Percentiles rank a stretch among this genome's conserved stretches.
These are phyloP conservation scores for Phaeotremella skinneri DNA, from an alignment of 768 basidiomycete genomes.

Conservation along the genomic window DNA sequence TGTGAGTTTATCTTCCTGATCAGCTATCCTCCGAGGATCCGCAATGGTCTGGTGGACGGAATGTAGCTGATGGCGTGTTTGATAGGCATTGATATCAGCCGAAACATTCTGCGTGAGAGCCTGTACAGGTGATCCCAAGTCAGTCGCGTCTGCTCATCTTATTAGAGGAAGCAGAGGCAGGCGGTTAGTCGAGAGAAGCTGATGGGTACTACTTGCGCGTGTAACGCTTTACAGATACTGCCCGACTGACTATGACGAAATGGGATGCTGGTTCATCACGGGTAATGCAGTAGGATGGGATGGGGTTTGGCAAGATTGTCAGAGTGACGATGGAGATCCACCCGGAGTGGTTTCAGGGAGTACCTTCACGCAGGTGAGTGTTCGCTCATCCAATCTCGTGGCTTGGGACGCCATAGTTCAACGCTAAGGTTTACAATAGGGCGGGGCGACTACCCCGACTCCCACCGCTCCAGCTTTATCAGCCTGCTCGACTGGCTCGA, in stretches of 20 bases:
- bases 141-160: conserved; percentile 11
- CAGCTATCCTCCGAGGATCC: not conserved
- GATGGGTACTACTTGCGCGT: no score
- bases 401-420: not conserved
- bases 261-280: conserved; percentile 40
- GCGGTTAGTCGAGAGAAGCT: no score
- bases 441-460: conserved; percentile 12
- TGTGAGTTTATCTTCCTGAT: conserved; percentile 23
- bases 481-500: conserved; percentile 25
- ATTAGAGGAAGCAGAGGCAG: no score
- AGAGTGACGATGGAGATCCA: conserved; percentile 29
- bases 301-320: conserved; percentile 36
- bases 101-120: conserved; percentile 42
- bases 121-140: conserved; percentile 42
- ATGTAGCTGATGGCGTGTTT: not conserved
- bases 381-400: not conserved
- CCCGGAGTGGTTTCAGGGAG: conserved; percentile 32
- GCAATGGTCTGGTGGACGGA: not conserved
- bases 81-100: conserved; percentile 40
- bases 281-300: conserved; percentile 29
- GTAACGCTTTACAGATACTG: conserved; percentile 26
- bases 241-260: conserved; percentile 33
- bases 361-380: conserved; percentile 27
- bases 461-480: conserved; percentile 19
- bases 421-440: conserved; percentile 1